Evolutionary conservation across 2,329 filamentous ascomycete species (phyloP), one percentile per base, ranked within the genome.

Genomic region (Claviceps sp.): DNA sequence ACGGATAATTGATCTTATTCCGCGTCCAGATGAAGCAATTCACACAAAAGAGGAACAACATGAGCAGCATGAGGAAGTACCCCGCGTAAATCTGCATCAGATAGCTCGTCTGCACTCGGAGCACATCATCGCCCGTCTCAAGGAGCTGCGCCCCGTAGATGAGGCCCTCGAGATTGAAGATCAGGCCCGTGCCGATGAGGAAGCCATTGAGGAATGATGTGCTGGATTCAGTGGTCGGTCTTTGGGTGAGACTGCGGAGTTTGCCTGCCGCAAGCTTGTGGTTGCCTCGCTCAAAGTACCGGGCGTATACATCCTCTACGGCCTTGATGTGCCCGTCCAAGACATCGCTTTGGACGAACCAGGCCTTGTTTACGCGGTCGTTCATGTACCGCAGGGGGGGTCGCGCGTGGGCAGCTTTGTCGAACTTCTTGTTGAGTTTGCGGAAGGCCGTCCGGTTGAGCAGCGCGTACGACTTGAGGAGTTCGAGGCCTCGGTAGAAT

Each of bases 351-450:
- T 87, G 85, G 42, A 96, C 91, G 61, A 98, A 98, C 77, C 87
- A 89, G 1, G 90, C 80, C 56, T 85, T 84, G 70, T 88, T 91
- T 60, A 98, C 89, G 63, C 91, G 91, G 59, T 96, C 90, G 37
- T 84, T 84, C 79, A 96, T 87, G 66, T 91, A 97, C 30, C 85
- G 80, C 62, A 86, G 78, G 0, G 84, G 78, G 0, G 88, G 88
- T 11, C 85, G 79, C 42, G 89, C 84, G 59, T 89, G 81, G 52
- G 89, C 81, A 2, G 85, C 81, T 70, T 97, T 98, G 74, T 97
- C 90, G 65, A 94, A 97, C 68, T 98, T 98, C 68, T 98, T 98
- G 70, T 95, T 96, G 64, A 98, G 89, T 67, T 98, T 98, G 37
- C 90, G 84, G 63, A 97, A 97, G 0, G 89, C 93, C 0, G 89